Percentiles rank a stretch among this genome's conserved stretches.
phyloP scores from a whole-genome alignment of 441 rosid species.

The Populus hybrid region DNA sequence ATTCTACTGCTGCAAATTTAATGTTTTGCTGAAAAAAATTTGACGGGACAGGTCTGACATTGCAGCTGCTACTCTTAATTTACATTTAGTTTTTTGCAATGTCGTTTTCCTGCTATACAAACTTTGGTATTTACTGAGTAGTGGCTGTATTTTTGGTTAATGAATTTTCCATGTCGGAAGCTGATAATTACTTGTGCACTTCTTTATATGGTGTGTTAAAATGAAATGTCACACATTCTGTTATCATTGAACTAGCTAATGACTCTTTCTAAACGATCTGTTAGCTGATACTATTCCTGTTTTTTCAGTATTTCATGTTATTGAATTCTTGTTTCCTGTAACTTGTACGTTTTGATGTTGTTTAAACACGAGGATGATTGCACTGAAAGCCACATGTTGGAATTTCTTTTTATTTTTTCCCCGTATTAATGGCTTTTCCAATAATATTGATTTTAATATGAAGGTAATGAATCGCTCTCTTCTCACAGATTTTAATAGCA shows the following conservation, averaged over 20 bases:
- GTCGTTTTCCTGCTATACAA: constrained; percentile 19
- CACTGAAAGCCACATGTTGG: not conserved
- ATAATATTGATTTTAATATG: not conserved
- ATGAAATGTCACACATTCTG: not conserved
- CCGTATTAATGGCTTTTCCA: not conserved
- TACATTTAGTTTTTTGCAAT: not conserved
- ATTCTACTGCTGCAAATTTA: not conserved
- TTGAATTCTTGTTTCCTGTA: not conserved
- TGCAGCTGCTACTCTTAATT: constrained; percentile 6
- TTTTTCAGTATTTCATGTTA: not conserved
- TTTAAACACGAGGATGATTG: not conserved
- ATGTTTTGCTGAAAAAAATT: constrained; percentile 4
- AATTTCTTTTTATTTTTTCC: not conserved
- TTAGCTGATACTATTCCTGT: not conserved
- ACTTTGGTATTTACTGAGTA: constrained; percentile 14
- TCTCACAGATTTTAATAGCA: no score
- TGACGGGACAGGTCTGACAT: constrained; percentile 19
- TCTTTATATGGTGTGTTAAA: not conserved
- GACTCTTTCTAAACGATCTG: not conserved
- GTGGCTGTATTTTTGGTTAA: constrained; percentile 14
- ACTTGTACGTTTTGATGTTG: not conserved
- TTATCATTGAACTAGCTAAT: not conserved
- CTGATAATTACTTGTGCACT: constrained; percentile 15
- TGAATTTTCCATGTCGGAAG: constrained; percentile 7
- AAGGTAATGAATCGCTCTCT: not conserved